These are phyloP conservation scores for Mimosa bimucronata DNA, from an alignment of 306 rosid genomes.

Conservation along the genomic window DNA sequence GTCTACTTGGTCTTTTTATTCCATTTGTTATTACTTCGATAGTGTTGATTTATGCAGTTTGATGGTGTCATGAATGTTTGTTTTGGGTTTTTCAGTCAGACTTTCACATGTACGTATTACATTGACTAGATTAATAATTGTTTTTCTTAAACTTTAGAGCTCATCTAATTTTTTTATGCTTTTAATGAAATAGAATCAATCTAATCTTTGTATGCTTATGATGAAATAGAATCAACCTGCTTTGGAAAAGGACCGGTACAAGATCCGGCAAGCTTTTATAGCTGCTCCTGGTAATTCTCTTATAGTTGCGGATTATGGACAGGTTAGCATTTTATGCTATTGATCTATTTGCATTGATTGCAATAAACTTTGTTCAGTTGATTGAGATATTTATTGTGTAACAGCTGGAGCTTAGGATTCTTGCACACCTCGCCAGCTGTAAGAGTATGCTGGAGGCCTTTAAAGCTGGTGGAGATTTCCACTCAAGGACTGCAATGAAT, in stretches of 20 bases:
- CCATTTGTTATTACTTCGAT: not conserved
- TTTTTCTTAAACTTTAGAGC: conserved; percentile 26
- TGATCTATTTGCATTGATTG: conserved; percentile 23
- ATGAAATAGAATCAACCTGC: conserved; percentile 88
- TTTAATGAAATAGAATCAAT: conserved; percentile 68
- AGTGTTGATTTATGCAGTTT: not conserved
- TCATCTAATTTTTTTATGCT: conserved; percentile 32
- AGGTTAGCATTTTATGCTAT: conserved; percentile 57
- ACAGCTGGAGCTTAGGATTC: conserved; percentile 97
- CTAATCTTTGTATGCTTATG: no score
- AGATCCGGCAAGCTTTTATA: conserved; percentile 92
- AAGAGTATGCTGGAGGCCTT: conserved; percentile 97
- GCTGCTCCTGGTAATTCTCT: conserved; percentile 94
- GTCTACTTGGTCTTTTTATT: conserved; percentile 23
- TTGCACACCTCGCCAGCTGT: conserved; percentile 93
- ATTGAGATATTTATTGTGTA: conserved; percentile 44
- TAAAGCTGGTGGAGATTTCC: conserved; percentile 97
- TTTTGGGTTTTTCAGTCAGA: conserved; percentile 10
- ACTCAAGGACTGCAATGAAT: conserved; percentile 97
- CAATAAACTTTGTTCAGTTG: conserved; percentile 33
- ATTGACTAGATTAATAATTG: not conserved
- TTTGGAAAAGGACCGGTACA: conserved; percentile 93
- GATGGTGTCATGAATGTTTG: conserved; percentile 14
- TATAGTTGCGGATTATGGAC: conserved; percentile 97
- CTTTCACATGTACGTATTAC: conserved; percentile 21